A percentile compares a stretch with the other conserved stretches of the same genome.
These are phyloP conservation scores for Wickerhamiella kurtzmanii DNA, from an alignment of 805 yeast genomes.

Conservation along the genomic window DNA sequence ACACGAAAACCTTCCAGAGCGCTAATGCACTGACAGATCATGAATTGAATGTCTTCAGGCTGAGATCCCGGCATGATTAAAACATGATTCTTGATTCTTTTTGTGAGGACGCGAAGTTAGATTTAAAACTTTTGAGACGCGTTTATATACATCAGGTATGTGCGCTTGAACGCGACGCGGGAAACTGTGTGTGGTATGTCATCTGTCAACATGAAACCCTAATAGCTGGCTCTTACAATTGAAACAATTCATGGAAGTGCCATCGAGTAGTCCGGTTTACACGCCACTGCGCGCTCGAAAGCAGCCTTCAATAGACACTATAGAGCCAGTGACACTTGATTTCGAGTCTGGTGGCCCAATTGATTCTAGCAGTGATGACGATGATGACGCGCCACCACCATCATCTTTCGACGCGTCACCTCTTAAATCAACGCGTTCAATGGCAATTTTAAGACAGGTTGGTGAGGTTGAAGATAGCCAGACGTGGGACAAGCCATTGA, in stretches of 20 bases:
- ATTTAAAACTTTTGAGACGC: no score
- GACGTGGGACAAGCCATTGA: background rate
- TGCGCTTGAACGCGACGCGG: no score
- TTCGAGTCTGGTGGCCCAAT: background rate
- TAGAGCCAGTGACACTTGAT: slow-evolving; percentile 1
- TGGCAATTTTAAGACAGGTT: slow-evolving; percentile 1
- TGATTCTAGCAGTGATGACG: background rate
- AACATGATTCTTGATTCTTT: no score
- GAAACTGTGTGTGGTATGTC: no score
- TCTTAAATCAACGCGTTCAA: background rate
- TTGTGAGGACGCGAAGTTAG: no score
- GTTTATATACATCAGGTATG: no score
- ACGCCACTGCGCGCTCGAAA: slow-evolving; percentile 16
- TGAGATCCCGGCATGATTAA: no score
- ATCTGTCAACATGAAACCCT: no score
- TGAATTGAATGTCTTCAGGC: no score
- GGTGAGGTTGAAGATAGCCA: slow-evolving; percentile 2
- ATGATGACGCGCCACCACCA: background rate
- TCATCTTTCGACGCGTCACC: background rate
- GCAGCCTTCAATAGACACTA: background rate
- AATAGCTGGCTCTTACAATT: background rate
- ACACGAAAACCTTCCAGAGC: no score
- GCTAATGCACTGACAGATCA: no score
- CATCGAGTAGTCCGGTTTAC: slow-evolving; percentile 20
- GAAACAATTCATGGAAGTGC: slow-evolving; percentile 14